A percentile compares a stretch with the other conserved stretches of the same genome.
phyloP scores from a whole-genome alignment of 2,329 filamentous ascomycete species.

The Arthrobotrys conoides region DNA sequence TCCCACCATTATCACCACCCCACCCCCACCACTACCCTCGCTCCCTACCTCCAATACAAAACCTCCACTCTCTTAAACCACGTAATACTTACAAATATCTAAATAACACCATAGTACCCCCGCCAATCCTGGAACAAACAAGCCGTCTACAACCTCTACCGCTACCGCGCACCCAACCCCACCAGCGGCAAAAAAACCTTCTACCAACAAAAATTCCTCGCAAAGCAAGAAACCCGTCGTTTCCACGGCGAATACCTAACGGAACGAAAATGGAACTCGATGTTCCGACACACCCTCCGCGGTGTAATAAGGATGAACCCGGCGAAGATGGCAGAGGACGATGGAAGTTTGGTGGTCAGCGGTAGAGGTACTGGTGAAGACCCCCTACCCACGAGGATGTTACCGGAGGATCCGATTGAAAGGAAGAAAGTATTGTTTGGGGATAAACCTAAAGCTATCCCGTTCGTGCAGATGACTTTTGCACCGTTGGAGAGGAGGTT shows the following conservation, averaged over 20 bases:
- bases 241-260: slow-evolving; percentile 97
- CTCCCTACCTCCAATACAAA: neutral
- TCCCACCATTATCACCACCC: slow-evolving; percentile 14
- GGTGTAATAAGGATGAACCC: slow-evolving; percentile 89
- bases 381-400: slow-evolving; percentile 53
- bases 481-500: slow-evolving; percentile 90
- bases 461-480: slow-evolving; percentile 97
- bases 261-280: slow-evolving; percentile 92
- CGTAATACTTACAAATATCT: too few relatives aligned
- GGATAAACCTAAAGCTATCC: slow-evolving; percentile 72
- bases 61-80: too few relatives aligned
- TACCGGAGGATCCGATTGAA: neutral
- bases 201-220: slow-evolving; percentile 98
- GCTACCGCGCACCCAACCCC: slow-evolving; percentile 70
- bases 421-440: slow-evolving; percentile 6
- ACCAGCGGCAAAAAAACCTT: slow-evolving; percentile 78
- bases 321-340: slow-evolving; percentile 80
- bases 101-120: slow-evolving; percentile 76
- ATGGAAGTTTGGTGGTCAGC: slow-evolving; percentile 85
- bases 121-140: slow-evolving; percentile 98
- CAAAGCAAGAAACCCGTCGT: slow-evolving; percentile 84
- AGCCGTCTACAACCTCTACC: slow-evolving; percentile 89
- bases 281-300: slow-evolving; percentile 86
- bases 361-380: slow-evolving; percentile 84
- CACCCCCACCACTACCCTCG: neutral